Evolutionary conservation across 768 basidiomycete genomes (phyloP), one percentile per base, ranked within the genome.

Genomic region (Suillus occidentalis): DNA sequence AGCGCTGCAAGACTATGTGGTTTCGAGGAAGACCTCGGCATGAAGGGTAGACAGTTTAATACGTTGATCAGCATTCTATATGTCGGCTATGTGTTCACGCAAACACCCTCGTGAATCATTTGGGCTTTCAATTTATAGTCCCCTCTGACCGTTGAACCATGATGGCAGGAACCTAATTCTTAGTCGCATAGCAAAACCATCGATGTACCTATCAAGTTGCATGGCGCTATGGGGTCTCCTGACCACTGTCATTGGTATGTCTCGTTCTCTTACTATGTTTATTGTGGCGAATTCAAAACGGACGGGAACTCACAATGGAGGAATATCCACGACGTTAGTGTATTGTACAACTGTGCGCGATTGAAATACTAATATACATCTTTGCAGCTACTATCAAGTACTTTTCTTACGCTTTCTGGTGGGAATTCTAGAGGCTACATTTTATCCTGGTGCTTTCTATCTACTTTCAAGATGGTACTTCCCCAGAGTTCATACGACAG

Each of bases 191-290:
- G 85, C 43, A 78, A 62, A 82, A 70, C 89, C 89, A 8, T 89
- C 88, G 1, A 70, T 85, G 63, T 88, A 89, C 72, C 77, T 90
- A 3, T 86, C 88, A 0, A 67, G 64, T 40, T 87, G 84, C 67
- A 89, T 90, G 88, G 76, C 84, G 9, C 68, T 89, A n/a, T 90
- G 89, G 90, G 90, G 89, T 6, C 77, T 76, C n/a, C 80, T 85
- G 16, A 86, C 85, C 7, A 73, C 79, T 37, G 67, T 83, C 49
- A 87, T 84, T 42, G 86, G 83, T 81, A 57, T 36, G 75, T 64
- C 13, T 25, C 45, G 3, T 25, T 52, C n/a, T 62, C 28, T 47
- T 63, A 50, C 16, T 49, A 45, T 25, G 65, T n/a, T 66, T 59
- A 4, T n/a, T 62, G 9, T 62, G 25, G 22, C 20, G 34, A 6